These are phyloP conservation scores for Solanum verrucosum DNA, from an alignment of 257 asterid genomes.

Conservation along the genomic window DNA sequence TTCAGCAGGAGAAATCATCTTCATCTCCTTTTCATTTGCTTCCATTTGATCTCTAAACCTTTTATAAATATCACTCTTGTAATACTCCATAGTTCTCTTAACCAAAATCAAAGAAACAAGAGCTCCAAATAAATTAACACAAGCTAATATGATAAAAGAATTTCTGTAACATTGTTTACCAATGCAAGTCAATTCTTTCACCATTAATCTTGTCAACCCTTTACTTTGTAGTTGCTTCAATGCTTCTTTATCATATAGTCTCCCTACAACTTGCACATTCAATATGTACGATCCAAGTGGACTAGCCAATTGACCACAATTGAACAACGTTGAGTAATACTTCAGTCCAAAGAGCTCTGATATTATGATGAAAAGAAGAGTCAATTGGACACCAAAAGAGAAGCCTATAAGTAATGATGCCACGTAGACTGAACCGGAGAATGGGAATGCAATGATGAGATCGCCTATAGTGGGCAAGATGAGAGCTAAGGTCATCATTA, in stretches of 20 bases:
- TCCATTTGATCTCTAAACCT: conserved; percentile 17
- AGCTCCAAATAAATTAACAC: conserved; percentile 16
- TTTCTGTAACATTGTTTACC: conserved; percentile 18
- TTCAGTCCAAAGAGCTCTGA: conserved; percentile 21
- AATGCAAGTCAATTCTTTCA: conserved; percentile 18
- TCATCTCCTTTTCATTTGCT: conserved; percentile 5
- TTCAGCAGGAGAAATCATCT: not conserved
- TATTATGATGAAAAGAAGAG: conserved; percentile 11
- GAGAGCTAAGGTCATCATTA: conserved; percentile 13
- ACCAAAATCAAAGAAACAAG: conserved; percentile 17
- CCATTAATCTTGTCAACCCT: conserved; percentile 16
- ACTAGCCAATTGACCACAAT: conserved; percentile 24
- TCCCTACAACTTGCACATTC: conserved; percentile 20
- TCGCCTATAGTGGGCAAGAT: conserved; percentile 11
- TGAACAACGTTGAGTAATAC: conserved; percentile 17
- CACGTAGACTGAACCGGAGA: conserved; percentile 7
- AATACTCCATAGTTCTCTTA: conserved; percentile 13
- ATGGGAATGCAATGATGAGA: conserved; percentile 16
- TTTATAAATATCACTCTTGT: conserved; percentile 14
- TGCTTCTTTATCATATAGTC: conserved; percentile 23
- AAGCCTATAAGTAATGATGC: conserved; percentile 13
- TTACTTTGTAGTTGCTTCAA: conserved; percentile 6
- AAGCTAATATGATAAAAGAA: conserved; percentile 14
- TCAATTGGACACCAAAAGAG: conserved; percentile 19
- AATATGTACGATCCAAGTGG: conserved; percentile 24